These are phyloP conservation scores for Fusarium sp. DNA, from an alignment of 2,329 filamentous ascomycete species.

Conservation along the genomic window DNA sequence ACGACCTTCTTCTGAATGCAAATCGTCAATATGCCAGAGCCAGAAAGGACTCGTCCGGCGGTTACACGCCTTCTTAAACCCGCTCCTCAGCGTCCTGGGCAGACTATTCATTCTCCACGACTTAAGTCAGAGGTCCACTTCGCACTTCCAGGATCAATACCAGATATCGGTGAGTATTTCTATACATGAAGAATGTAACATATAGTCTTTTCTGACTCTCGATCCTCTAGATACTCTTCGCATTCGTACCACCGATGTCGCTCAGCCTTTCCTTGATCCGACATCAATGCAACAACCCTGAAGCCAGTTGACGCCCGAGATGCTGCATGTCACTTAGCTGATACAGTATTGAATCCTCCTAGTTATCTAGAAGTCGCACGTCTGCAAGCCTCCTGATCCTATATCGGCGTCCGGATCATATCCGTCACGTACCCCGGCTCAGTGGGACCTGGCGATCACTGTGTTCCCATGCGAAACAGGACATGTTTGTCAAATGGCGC, in stretches of 20 bases:
- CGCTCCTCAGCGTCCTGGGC: conserved; percentile 35
- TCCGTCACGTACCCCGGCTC: not conserved
- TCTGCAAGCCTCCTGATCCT: not conserved
- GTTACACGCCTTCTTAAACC: conserved; percentile 47
- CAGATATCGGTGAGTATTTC: conserved; percentile 44
- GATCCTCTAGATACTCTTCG: conserved; percentile 41
- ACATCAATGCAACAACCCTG: conserved; percentile 37
- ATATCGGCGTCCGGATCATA: not conserved
- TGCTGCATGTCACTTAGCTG: not conserved
- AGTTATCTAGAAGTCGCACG: not conserved
- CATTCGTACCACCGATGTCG: conserved; percentile 47
- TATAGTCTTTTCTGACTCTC: conserved; percentile 1
- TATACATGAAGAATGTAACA: not conserved
- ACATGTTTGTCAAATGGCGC: not conserved
- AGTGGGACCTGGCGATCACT: not conserved
- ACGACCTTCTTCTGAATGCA: not conserved
- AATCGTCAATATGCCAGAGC: conserved; percentile 36
- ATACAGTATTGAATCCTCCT: conserved; percentile 1
- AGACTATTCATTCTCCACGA: conserved; percentile 44
- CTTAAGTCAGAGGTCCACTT: conserved; percentile 49
- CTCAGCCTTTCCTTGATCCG: conserved; percentile 55
- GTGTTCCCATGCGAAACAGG: not conserved
- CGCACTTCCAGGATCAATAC: conserved; percentile 46
- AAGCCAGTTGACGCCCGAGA: conserved; percentile 1
- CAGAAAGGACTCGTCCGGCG: conserved; percentile 23